Percentiles rank a stretch among this genome's conserved stretches.
Evolutionary conservation across 2,329 filamentous ascomycete species (phyloP).

Genomic region (Pezicula neosporulosa): DNA sequence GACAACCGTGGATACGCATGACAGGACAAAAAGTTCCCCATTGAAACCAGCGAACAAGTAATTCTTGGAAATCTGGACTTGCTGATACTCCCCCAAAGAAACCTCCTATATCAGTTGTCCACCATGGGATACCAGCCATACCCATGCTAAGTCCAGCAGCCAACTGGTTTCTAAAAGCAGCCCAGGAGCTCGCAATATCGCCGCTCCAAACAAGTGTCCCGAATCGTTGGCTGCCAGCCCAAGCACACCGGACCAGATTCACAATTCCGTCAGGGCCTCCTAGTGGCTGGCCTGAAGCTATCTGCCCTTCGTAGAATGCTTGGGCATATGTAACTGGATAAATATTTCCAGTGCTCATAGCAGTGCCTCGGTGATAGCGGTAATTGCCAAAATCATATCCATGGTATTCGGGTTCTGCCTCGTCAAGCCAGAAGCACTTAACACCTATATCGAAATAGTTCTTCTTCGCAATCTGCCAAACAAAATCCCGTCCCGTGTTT

Average conservation of each 20-base stretch:
- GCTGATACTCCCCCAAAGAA: conserved; percentile 60
- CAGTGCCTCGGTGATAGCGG: conserved; percentile 51
- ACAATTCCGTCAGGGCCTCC: conserved; percentile 39
- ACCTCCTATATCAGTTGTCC: conserved; percentile 66
- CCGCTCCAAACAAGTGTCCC: conserved; percentile 63
- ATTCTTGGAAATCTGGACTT: conserved; percentile 52
- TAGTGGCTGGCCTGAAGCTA: conserved; percentile 40
- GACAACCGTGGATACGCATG: conserved; percentile 61
- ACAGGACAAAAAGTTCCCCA: conserved; percentile 64
- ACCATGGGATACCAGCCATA: conserved; percentile 59
- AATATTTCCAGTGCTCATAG: conserved; percentile 54
- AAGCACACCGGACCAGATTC: conserved; percentile 52
- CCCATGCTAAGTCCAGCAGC: conserved; percentile 62
- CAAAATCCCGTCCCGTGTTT: conserved; percentile 48
- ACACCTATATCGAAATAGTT: conserved; percentile 61
- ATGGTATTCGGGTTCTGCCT: conserved; percentile 62
- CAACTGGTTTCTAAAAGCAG: conserved; percentile 53
- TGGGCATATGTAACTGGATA: conserved; percentile 54
- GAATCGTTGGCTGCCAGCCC: conserved; percentile 56
- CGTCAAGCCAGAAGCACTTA: conserved; percentile 63
- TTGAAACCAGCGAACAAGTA: conserved; percentile 65
- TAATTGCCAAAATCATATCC: conserved; percentile 64
- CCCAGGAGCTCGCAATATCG: conserved; percentile 61
- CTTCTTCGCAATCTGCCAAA: conserved; percentile 54
- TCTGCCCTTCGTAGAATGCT: conserved; percentile 55